phyloP scores from a whole-genome alignment of 805 yeast genomes.

The Blastobotrys muscicola region DNA sequence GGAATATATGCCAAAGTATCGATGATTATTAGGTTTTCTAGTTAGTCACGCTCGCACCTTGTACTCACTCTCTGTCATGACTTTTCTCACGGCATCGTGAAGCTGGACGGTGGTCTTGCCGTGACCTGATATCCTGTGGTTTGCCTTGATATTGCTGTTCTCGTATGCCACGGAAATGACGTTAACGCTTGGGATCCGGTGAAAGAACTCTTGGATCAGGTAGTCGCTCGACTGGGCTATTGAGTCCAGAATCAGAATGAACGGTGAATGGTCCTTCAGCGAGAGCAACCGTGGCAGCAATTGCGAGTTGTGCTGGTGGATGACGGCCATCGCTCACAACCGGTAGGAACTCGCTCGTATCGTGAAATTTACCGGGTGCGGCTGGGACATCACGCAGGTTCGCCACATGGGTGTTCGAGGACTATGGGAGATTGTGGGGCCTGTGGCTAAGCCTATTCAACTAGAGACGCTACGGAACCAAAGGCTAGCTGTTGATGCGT shows the following conservation, averaged over 20 bases:
- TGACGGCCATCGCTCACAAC: conserved; percentile 6
- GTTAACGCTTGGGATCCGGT: conserved; percentile 29
- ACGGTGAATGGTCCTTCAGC: conserved; percentile 66
- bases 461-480: conserved; percentile 75
- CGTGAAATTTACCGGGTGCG: too few relatives aligned
- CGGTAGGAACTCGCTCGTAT: too few relatives aligned
- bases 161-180: conserved; percentile 61
- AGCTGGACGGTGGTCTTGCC: conserved; percentile 8
- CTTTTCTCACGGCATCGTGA: not conserved
- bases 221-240: conserved; percentile 55
- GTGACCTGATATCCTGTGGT: conserved; percentile 17
- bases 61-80: not conserved
- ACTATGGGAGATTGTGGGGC: conserved; percentile 85
- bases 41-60: not conserved
- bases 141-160: conserved; percentile 28
- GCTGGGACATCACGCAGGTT: not conserved
- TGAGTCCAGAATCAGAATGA: conserved; percentile 60
- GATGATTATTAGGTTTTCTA: conserved; percentile 42
- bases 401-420: conserved; percentile 85
- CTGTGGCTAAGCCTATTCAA: conserved; percentile 83
- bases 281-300: conserved; percentile 57
- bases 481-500: conserved; percentile 89
- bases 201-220: conserved; percentile 49
- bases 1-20: conserved; percentile 61
- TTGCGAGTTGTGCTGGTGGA: conserved; percentile 27